Evolutionary conservation across 2,329 filamentous ascomycete genomes (phyloP).

Genomic region (Penicillium hesseltinei): DNA sequence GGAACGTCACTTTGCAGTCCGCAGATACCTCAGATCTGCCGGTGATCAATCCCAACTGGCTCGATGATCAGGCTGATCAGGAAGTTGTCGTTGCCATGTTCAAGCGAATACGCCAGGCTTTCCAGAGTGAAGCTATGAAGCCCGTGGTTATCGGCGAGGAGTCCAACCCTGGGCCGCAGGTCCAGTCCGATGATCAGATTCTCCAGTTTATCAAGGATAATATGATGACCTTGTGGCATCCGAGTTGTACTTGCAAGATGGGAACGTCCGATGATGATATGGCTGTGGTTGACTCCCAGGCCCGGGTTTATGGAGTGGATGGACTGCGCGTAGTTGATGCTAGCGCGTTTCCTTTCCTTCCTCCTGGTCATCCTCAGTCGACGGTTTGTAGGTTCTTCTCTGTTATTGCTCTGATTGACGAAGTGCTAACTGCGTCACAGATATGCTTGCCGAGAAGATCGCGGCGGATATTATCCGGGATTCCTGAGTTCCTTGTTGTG

Average conservation of each 20-base stretch:
- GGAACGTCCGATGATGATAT: constrained; percentile 23
- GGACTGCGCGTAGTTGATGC: constrained; percentile 37
- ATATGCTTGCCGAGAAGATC: constrained; percentile 27
- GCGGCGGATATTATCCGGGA: constrained; percentile 14
- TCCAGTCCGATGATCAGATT: constrained; percentile 45
- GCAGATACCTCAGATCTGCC: constrained; percentile 35
- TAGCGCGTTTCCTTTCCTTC: constrained; percentile 36
- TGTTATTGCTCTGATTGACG: not conserved
- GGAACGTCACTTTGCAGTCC: constrained; percentile 43
- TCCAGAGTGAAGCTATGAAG: constrained; percentile 27
- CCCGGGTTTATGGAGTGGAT: constrained; percentile 31
- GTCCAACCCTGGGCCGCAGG: constrained; percentile 36
- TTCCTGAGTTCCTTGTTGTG: not conserved
- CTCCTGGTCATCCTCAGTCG: constrained; percentile 42
- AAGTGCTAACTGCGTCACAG: constrained; percentile 10
- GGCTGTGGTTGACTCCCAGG: constrained; percentile 34
- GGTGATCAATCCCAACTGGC: constrained; percentile 49
- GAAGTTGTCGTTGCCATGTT: constrained; percentile 46
- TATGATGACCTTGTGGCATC: constrained; percentile 32
- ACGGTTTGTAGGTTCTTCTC: constrained; percentile 20
- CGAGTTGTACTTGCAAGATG: constrained; percentile 34
- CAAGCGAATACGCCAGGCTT: constrained; percentile 44
- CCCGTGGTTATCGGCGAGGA: constrained; percentile 38
- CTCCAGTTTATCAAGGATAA: constrained; percentile 33
- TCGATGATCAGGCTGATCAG: constrained; percentile 42